A percentile compares a stretch with the other conserved stretches of the same genome.
phyloP scores from a whole-genome alignment of 805 yeast genomes.

The Blastobotrys robertii region DNA sequence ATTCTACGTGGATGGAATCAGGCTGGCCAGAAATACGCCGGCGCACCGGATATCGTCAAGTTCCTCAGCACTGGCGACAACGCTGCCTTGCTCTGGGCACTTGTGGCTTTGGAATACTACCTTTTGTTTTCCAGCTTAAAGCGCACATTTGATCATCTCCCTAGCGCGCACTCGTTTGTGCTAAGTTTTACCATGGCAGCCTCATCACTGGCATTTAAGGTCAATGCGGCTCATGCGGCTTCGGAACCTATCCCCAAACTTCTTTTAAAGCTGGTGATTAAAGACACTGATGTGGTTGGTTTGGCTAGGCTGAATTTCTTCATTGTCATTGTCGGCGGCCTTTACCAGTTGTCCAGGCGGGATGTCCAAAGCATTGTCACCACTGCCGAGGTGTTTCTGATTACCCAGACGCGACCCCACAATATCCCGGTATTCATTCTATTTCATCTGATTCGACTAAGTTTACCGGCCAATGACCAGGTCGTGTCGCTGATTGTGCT shows the following conservation, averaged over 20 bases:
- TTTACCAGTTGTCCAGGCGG: conserved; percentile 15
- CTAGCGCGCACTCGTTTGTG: conserved; percentile 34
- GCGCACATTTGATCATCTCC: conserved; percentile 14
- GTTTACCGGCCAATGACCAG: conserved; percentile 7
- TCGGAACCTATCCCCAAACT: conserved; percentile 44
- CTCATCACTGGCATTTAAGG: conserved; percentile 44
- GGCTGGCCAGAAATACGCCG: conserved; percentile 74
- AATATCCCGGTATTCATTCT: conserved; percentile 46
- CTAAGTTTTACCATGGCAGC: conserved; percentile 37
- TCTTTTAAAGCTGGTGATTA: conserved; percentile 19
- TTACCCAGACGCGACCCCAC: conserved; percentile 45
- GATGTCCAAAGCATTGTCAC: conserved; percentile 10
- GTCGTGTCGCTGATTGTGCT: conserved; percentile 16
- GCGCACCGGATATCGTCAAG: conserved; percentile 39
- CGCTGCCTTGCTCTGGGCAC: conserved; percentile 36
- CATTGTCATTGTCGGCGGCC: conserved; percentile 14
- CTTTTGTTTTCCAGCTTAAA: conserved; percentile 14
- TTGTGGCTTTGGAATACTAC: conserved; percentile 35
- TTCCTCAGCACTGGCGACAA: conserved; percentile 26
- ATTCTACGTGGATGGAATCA: conserved; percentile 75
- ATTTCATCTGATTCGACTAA: conserved; percentile 23
- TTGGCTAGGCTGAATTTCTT: conserved; percentile 24
- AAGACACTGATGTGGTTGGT: neutral
- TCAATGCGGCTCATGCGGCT: conserved; percentile 41
- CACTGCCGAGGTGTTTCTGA: conserved; percentile 29